These are phyloP conservation scores for Candida namnaoensis DNA, from an alignment of 805 yeast genomes.

Conservation along the genomic window DNA sequence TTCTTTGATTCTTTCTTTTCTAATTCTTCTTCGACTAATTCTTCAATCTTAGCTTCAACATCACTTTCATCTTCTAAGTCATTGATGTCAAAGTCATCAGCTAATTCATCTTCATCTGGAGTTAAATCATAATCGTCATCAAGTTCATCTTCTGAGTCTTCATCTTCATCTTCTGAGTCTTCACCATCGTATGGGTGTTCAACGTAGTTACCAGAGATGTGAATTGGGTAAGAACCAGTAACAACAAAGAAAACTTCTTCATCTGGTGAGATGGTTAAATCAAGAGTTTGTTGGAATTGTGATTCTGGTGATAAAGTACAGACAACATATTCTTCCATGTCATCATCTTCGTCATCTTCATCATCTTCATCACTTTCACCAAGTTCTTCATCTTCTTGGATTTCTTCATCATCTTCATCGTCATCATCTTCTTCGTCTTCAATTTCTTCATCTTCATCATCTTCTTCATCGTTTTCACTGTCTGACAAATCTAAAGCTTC, in stretches of 20 bases:
- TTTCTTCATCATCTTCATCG: constrained; percentile 33
- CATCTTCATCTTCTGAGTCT: constrained; percentile 42
- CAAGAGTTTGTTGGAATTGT: constrained; percentile 85
- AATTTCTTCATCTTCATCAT: constrained; percentile 25
- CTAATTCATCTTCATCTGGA: constrained; percentile 67
- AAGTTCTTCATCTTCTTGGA: constrained; percentile 39
- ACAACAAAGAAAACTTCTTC: constrained; percentile 94
- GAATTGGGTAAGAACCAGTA: constrained; percentile 91
- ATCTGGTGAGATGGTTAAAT: constrained; percentile 82
- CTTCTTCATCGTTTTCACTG: constrained; percentile 36
- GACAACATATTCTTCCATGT: constrained; percentile 73
- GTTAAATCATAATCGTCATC: constrained; percentile 59
- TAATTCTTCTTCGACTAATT: constrained; percentile 57
- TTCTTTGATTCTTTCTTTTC: constrained; percentile 22
- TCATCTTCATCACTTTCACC: constrained; percentile 44
- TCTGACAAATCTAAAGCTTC: constrained; percentile 33
- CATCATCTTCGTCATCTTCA: constrained; percentile 53
- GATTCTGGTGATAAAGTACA: constrained; percentile 85
- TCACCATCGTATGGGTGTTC: constrained; percentile 88
- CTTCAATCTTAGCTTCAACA: constrained; percentile 65
- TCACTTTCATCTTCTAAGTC: constrained; percentile 55
- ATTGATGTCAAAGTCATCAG: constrained; percentile 30
- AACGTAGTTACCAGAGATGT: constrained; percentile 90
- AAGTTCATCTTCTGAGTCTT: constrained; percentile 29
- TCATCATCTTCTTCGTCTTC: constrained; percentile 24